Evolutionary conservation across 2,329 filamentous ascomycete species (phyloP).

Genomic region (Curvularia hawaiiensis): DNA sequence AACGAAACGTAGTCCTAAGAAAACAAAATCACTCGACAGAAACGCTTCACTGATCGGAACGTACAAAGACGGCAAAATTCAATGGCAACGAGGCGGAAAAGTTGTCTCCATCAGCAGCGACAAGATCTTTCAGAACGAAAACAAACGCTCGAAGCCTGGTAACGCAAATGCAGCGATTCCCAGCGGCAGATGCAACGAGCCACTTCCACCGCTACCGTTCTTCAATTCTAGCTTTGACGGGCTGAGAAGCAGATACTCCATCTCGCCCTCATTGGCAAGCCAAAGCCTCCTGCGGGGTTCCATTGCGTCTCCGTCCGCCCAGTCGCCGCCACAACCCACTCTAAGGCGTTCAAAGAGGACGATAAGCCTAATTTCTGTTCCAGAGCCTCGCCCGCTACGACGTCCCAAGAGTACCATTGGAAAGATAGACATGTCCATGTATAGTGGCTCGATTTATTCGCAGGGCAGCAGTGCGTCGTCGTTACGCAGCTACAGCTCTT

Average conservation of each 20-base stretch:
- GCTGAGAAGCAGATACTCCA: constrained; percentile 25
- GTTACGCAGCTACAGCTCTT: constrained; percentile 47
- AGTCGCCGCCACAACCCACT: constrained; percentile 21
- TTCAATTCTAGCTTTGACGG: constrained; percentile 33
- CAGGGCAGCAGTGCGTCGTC: constrained; percentile 47
- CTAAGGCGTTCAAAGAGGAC: constrained; percentile 24
- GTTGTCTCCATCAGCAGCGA: constrained; percentile 7
- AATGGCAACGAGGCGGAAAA: constrained; percentile 44
- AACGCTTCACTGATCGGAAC: constrained; percentile 48
- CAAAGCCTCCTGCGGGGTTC: constrained; percentile 32
- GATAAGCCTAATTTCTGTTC: constrained; percentile 12
- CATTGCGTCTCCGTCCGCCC: constrained; percentile 39
- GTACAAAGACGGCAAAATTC: constrained; percentile 52
- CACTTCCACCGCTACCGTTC: constrained; percentile 37
- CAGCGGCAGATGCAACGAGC: constrained; percentile 34
- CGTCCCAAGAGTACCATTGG: constrained; percentile 20
- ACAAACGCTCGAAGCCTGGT: constrained; percentile 33
- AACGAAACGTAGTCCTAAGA: constrained; percentile 16
- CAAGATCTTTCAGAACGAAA: constrained; percentile 17
- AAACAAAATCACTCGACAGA: background rate
- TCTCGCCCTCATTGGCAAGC: constrained; percentile 43
- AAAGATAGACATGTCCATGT: constrained; percentile 43
- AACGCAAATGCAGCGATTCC: constrained; percentile 48
- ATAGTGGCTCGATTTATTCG: constrained; percentile 35
- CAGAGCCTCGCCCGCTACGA: constrained; percentile 12